phyloP scores from a whole-genome alignment of 805 yeast genomes.

The Phaffomyces antillensis region DNA sequence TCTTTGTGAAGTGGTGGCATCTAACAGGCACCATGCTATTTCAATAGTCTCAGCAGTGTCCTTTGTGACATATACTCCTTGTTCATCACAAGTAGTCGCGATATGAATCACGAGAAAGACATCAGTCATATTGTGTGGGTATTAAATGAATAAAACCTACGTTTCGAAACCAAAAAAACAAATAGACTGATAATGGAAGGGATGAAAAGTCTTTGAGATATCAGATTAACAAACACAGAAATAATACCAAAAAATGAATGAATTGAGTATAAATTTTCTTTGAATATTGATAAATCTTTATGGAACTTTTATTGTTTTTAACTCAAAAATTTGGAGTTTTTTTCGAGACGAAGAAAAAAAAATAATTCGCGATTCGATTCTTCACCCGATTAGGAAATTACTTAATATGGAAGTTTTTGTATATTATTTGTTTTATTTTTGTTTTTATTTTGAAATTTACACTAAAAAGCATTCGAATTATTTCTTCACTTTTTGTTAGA shows the following conservation, averaged over 20 bases:
- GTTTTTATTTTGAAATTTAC: not conserved
- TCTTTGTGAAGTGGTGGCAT: slow-evolving; percentile 42
- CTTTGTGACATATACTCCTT: slow-evolving; percentile 46
- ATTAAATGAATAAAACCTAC: not conserved
- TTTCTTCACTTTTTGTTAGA: not conserved
- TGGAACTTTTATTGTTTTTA: not conserved
- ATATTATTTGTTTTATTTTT: not conserved
- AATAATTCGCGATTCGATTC: not conserved
- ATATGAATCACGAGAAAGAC: slow-evolving; percentile 54
- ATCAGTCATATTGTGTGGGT: slow-evolving; percentile 26
- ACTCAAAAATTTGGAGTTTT: not conserved
- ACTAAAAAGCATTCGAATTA: not conserved
- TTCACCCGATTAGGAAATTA: not conserved
- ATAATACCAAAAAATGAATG: not conserved
- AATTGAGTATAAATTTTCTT: not conserved
- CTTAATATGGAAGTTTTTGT: not conserved
- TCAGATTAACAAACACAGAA: not conserved
- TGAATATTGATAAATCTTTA: not conserved
- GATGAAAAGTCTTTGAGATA: not conserved
- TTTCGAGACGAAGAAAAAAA: not conserved
- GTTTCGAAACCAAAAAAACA: not conserved
- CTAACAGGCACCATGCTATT: slow-evolving; percentile 59
- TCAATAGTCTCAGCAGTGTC: slow-evolving; percentile 66
- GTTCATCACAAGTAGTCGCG: slow-evolving; percentile 63
- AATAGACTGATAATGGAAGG: not conserved